Conservation (phyloP, 345 rosid species). For the Gossypium australe region DNA sequence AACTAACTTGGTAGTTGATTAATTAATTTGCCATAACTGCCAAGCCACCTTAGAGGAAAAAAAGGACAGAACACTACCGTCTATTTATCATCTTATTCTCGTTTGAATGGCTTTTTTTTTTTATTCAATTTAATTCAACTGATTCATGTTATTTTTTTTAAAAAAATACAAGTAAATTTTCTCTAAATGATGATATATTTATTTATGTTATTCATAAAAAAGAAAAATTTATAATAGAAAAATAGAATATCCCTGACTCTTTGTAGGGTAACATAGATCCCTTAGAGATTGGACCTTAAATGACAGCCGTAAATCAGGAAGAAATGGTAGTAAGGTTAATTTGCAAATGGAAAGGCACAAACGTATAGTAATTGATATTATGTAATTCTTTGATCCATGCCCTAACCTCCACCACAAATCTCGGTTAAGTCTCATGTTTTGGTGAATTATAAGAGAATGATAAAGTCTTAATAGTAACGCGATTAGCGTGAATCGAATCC, state of each 20-base stretch:
- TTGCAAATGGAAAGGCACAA: not conserved
- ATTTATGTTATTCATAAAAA: too few species aligned
- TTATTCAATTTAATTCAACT: too few species aligned
- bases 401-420: not conserved
- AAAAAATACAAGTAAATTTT: too few species aligned
- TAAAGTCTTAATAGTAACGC: fast-evolving
- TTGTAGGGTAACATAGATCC: too few species aligned
- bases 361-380: not conserved
- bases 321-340: not conserved
- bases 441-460: not conserved
- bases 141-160: not conserved
- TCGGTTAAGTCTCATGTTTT: not conserved
- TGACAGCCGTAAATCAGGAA: too few species aligned
- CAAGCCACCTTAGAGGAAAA: not conserved
- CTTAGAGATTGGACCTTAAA: too few species aligned
- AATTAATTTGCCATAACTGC: not conserved
- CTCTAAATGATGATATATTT: too few species aligned
- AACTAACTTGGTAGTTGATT: not conserved
- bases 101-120: too few species aligned
- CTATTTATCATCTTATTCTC: not conserved
- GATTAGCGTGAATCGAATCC: fast-evolving
- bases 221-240: too few species aligned
- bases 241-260: too few species aligned
- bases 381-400: not conserved
- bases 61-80: not conserved